Evolutionary conservation across 176 grass and related monocot species (phyloP).

Genomic region (Aegilops sharonensis): DNA sequence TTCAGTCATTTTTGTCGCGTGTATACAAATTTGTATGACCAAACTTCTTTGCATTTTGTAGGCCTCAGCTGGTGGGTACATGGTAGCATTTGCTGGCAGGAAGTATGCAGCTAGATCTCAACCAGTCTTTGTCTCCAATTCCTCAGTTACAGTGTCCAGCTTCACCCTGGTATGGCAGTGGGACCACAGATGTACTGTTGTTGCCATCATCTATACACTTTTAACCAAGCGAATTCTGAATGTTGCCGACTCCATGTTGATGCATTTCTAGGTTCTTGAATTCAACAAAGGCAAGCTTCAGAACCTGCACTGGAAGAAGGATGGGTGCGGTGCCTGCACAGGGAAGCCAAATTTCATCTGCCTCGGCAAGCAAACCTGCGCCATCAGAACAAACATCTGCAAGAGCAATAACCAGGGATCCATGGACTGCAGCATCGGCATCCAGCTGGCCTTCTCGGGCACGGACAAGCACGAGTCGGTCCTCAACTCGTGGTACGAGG

Average conservation of each 20-base stretch:
- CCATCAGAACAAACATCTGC: constrained; percentile 70
- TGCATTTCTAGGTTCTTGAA: constrained; percentile 63
- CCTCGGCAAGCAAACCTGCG: constrained; percentile 70
- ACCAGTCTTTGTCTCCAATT: constrained; percentile 66
- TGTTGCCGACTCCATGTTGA: neutral
- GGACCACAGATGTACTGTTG: constrained; percentile 6
- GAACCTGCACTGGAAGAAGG: constrained; percentile 89
- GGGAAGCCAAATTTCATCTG: constrained; percentile 75
- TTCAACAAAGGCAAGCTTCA: constrained; percentile 96
- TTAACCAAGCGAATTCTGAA: constrained; percentile 14
- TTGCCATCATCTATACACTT: neutral
- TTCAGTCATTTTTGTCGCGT: neutral
- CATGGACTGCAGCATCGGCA: constrained; percentile 88
- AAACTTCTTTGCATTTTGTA: constrained; percentile 40
- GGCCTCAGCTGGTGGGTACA: constrained; percentile 78
- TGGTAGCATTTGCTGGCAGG: constrained; percentile 98
- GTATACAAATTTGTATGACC: neutral
- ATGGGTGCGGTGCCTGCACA: constrained; percentile 66
- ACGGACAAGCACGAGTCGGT: constrained; percentile 86
- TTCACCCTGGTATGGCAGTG: constrained; percentile 85
- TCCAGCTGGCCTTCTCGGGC: constrained; percentile 93
- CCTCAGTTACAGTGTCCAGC: constrained; percentile 66
- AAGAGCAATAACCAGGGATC: constrained; percentile 71
- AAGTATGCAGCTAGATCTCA: constrained; percentile 83
- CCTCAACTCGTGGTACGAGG: constrained; percentile 98